Conservation (phyloP, 768 basidiomycete genomes). For the Phanerochaete sordida region DNA sequence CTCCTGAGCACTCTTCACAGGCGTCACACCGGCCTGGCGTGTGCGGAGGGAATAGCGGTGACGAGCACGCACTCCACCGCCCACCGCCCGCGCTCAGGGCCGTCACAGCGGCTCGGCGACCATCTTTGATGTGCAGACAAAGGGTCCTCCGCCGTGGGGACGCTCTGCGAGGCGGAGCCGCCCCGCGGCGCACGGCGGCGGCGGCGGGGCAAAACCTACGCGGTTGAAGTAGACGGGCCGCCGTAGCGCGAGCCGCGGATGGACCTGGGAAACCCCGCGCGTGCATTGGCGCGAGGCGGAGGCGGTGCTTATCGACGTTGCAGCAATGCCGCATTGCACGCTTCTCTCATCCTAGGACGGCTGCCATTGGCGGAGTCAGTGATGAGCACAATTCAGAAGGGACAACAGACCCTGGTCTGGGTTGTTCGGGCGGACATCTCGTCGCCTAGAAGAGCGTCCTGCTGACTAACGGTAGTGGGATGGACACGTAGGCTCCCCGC, state of each 20-base stretch:
- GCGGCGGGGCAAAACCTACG: background rate
- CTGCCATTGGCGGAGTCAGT: slow-evolving; percentile 4
- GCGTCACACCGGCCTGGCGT: background rate
- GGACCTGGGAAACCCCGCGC: background rate
- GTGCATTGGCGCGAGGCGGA: background rate
- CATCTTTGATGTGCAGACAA: background rate
- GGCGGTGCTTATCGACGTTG: background rate
- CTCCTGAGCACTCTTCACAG: background rate
- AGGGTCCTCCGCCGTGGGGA: background rate
- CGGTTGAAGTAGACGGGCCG: background rate
- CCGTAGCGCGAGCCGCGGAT: background rate
- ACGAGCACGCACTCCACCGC: background rate
- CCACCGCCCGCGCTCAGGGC: background rate
- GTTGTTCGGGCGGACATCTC: background rate
- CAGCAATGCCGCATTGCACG: background rate
- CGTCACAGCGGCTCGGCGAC: background rate
- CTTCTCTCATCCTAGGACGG: slow-evolving; percentile 10
- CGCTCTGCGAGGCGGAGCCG: background rate
- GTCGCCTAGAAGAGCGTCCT: background rate
- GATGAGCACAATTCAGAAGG: background rate
- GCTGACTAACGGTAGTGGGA: background rate
- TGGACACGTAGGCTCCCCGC: background rate
- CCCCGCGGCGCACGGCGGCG: background rate
- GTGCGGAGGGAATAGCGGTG: background rate
- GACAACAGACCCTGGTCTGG: background rate